Percentiles rank a stretch among this genome's conserved stretches.
phyloP scores from a whole-genome alignment of 331 rosid genomes.

The Phaseolus coccineus region DNA sequence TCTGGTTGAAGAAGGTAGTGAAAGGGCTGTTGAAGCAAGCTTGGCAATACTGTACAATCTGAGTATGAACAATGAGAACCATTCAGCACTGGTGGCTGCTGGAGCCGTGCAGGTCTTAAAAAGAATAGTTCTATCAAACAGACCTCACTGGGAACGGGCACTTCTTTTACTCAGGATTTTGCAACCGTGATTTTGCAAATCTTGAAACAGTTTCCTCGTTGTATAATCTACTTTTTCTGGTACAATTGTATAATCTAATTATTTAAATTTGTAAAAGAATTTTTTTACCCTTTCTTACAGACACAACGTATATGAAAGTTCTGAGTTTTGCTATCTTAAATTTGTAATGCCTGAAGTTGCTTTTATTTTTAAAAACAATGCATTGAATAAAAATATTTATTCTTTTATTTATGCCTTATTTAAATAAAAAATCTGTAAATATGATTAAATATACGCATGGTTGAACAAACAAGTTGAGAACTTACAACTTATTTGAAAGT shows the following conservation, averaged over 20 bases:
- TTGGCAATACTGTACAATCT: constrained; percentile 73
- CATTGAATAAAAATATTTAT: neutral
- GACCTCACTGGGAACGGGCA: constrained; percentile 80
- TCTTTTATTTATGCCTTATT: neutral
- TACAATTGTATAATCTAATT: neutral
- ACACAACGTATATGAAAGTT: neutral
- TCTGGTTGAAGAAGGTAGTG: constrained; percentile 84
- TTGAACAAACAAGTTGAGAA: too few relatives aligned
- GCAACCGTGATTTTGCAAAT: constrained; percentile 54
- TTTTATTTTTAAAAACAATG: neutral
- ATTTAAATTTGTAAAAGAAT: constrained; percentile 19
- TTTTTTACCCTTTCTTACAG: neutral
- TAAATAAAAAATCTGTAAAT: neutral
- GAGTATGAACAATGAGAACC: constrained; percentile 86
- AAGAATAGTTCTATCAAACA: constrained; percentile 66
- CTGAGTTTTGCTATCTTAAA: neutral
- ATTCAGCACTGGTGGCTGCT: constrained; percentile 71
- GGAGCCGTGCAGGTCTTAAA: constrained; percentile 71
- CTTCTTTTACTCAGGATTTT: constrained; percentile 77
- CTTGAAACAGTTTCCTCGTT: constrained; percentile 26
- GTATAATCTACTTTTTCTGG: neutral
- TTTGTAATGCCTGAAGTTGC: neutral
- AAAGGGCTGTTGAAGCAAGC: constrained; percentile 70
- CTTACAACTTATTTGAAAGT: too few relatives aligned
- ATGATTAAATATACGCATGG: too few relatives aligned